Evolutionary conservation across 441 rosid species (phyloP).

Genomic region (Gossypium schwendimanii): DNA sequence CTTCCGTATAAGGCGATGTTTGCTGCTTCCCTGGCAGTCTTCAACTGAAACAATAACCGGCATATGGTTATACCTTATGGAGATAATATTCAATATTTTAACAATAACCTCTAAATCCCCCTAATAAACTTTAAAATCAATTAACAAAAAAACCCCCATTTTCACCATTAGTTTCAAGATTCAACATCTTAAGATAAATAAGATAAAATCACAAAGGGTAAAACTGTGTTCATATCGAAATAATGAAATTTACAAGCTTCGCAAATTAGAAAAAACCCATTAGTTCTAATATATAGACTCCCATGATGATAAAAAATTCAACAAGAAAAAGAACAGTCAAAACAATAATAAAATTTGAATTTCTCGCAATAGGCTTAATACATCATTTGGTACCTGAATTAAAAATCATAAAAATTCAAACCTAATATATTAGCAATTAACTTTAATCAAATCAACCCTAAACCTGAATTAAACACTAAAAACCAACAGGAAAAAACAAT

Average conservation of each 20-base stretch:
- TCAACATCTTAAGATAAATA: background rate
- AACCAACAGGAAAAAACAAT: background rate
- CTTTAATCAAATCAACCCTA: no score
- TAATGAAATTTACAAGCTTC: no score
- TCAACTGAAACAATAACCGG: constrained; percentile 43
- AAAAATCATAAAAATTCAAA: no score
- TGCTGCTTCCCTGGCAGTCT: constrained; percentile 69
- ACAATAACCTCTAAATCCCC: background rate
- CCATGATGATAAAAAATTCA: background rate
- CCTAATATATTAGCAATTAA: no score
- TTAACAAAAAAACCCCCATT: background rate
- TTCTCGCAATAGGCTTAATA: no score
- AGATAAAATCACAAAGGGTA: background rate
- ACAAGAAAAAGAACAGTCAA: background rate
- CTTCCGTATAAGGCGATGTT: constrained; percentile 45
- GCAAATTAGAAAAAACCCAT: background rate
- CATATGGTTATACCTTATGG: background rate
- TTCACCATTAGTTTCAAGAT: background rate
- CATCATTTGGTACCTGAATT: no score
- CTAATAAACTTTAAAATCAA: background rate
- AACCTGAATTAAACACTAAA: background rate
- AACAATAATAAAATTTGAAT: background rate
- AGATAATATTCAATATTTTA: background rate
- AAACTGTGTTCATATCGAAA: background rate
- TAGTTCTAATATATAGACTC: background rate